phyloP scores from a whole-genome alignment of 371 early-diverging fungal species.

The Rhizopus stolonifer region DNA sequence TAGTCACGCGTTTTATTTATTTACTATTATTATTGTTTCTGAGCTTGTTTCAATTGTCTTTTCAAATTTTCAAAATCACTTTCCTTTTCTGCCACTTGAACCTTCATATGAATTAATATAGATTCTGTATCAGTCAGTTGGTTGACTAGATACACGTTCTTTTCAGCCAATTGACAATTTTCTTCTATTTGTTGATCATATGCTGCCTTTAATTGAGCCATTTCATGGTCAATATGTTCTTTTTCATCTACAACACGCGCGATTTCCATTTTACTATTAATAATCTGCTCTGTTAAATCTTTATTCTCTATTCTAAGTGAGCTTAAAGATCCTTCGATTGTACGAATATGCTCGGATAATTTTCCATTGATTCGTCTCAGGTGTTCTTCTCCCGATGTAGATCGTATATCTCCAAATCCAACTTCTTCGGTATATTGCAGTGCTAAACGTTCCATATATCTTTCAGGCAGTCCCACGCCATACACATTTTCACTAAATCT shows the following conservation, averaged over 20 bases:
- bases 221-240: slow-evolving; percentile 54
- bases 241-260: slow-evolving; percentile 56
- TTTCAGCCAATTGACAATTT: slow-evolving; percentile 54
- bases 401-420: slow-evolving; percentile 37
- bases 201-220: slow-evolving; percentile 41
- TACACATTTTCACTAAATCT: slow-evolving; percentile 30
- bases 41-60: slow-evolving; percentile 54
- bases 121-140: slow-evolving; percentile 61
- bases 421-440: slow-evolving; percentile 36
- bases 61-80: slow-evolving; percentile 56
- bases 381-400: slow-evolving; percentile 49
- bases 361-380: slow-evolving; percentile 69
- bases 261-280: slow-evolving; percentile 57
- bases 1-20: not conserved
- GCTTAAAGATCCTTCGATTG: slow-evolving; percentile 61
- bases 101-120: slow-evolving; percentile 61
- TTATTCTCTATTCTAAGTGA: slow-evolving; percentile 69
- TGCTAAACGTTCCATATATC: slow-evolving; percentile 34
- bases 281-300: slow-evolving; percentile 57
- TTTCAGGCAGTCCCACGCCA: slow-evolving; percentile 41
- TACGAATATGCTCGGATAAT: slow-evolving; percentile 58
- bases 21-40: slow-evolving; percentile 13
- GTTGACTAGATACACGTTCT: slow-evolving; percentile 53
- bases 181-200: slow-evolving; percentile 68
- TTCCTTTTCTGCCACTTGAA: slow-evolving; percentile 69